These are phyloP conservation scores for Pseudopithomyces chartarum DNA, from an alignment of 2,329 filamentous ascomycete species.

Conservation along the genomic window DNA sequence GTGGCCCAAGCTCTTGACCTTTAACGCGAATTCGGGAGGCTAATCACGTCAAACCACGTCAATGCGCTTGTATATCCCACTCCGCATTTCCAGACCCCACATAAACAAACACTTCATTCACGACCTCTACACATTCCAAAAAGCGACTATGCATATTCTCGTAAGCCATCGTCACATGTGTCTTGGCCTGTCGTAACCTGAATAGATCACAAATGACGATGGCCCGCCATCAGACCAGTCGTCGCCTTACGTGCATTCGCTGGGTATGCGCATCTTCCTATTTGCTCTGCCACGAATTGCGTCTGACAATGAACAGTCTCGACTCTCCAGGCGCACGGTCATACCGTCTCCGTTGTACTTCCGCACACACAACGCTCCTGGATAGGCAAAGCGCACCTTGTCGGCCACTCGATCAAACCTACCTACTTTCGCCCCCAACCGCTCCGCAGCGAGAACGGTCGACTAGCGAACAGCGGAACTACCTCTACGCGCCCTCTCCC, in stretches of 20 bases:
- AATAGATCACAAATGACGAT: constrained; percentile 57
- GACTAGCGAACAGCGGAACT: constrained; percentile 45
- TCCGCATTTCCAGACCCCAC: constrained; percentile 10
- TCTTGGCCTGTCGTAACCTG: constrained; percentile 1
- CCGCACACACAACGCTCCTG: constrained; percentile 92
- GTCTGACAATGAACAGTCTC: constrained; percentile 49
- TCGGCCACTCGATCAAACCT: constrained; percentile 84
- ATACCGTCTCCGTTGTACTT: constrained; percentile 88
- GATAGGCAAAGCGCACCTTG: constrained; percentile 98
- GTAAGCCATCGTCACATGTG: constrained; percentile 21
- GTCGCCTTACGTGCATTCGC: constrained; percentile 55
- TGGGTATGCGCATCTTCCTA: constrained; percentile 22
- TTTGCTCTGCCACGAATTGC: constrained; percentile 39
- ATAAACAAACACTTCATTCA: constrained; percentile 9
- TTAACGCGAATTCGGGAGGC: constrained; percentile 26
- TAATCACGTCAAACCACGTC: constrained; percentile 24
- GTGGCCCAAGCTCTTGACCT: constrained; percentile 19
- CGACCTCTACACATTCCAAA: constrained; percentile 6
- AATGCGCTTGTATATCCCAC: constrained; percentile 16
- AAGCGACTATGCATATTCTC: constrained; percentile 43
- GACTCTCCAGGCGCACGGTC: constrained; percentile 66
- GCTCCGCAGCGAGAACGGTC: constrained; percentile 49
- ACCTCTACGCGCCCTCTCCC: constrained; percentile 41
- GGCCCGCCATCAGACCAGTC: constrained; percentile 56
- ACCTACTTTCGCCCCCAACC: constrained; percentile 77